phyloP scores from a whole-genome alignment of 1,284 basidiomycete genomes.

The Moesziomyces parantarcticus region DNA sequence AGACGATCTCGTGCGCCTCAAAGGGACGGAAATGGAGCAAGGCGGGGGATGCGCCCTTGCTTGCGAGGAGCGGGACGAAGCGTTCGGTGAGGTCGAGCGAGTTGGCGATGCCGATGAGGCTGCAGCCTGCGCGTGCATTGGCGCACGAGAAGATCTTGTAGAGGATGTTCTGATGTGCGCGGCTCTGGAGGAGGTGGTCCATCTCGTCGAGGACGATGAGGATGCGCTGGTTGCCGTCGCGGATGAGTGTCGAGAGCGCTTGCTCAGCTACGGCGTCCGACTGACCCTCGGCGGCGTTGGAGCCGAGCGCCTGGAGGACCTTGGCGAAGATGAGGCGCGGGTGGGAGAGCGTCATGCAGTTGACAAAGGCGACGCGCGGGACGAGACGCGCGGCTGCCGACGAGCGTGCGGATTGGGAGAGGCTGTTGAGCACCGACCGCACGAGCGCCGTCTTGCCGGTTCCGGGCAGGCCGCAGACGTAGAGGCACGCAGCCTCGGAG shows the following conservation, averaged over 20 bases:
- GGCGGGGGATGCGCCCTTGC: slow-evolving; percentile 63
- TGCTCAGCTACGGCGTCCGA: slow-evolving; percentile 39
- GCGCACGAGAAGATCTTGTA: slow-evolving; percentile 67
- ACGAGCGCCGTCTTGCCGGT: slow-evolving; percentile 70
- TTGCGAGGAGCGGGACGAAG: slow-evolving; percentile 61
- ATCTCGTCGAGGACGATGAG: slow-evolving; percentile 70
- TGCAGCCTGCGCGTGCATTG: slow-evolving; percentile 20
- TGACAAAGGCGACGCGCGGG: slow-evolving; percentile 65
- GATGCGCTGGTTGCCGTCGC: slow-evolving; percentile 42
- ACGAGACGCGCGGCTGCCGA: neutral
- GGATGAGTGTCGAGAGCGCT: slow-evolving; percentile 24
- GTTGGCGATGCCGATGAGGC: slow-evolving; percentile 59
- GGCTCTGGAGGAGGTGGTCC: slow-evolving; percentile 67
- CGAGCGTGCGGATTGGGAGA: slow-evolving; percentile 13
- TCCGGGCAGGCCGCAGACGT: slow-evolving; percentile 70
- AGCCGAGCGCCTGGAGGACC: slow-evolving; percentile 53
- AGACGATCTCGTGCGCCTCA: slow-evolving; percentile 65
- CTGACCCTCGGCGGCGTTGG: slow-evolving; percentile 41
- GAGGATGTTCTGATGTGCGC: slow-evolving; percentile 65
- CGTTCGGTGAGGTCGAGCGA: slow-evolving; percentile 65
- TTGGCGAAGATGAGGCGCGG: slow-evolving; percentile 60
- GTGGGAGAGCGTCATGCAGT: slow-evolving; percentile 68
- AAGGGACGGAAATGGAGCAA: slow-evolving; percentile 69
- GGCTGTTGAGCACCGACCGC: slow-evolving; percentile 63
- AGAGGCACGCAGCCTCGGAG: slow-evolving; percentile 59